Evolutionary conservation across 352 stramenopile genomes (phyloP).

Genomic region (Globisporangium camurandrum): DNA sequence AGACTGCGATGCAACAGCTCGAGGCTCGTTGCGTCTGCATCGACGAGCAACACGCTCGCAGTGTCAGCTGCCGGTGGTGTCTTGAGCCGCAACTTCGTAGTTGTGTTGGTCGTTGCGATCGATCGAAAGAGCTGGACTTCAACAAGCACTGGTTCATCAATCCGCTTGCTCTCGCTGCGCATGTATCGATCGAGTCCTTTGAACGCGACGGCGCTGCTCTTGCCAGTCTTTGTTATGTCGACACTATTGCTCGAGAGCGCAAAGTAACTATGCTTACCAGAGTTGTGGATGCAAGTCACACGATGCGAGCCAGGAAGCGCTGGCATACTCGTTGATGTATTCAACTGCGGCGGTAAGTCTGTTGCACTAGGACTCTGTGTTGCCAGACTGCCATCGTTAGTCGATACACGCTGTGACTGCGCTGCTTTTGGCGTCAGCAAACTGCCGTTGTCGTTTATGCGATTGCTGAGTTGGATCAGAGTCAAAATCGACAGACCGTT

Average conservation of each 20-base stretch:
- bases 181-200: constrained; percentile 57
- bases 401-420: too few relatives aligned
- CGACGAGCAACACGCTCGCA: constrained; percentile 24
- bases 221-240: background rate
- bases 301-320: background rate
- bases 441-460: too few relatives aligned
- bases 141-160: constrained; percentile 22
- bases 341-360: background rate
- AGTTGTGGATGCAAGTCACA: background rate
- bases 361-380: too few relatives aligned
- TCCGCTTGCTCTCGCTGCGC: constrained; percentile 43
- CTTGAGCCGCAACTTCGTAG: background rate
- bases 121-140: constrained; percentile 34
- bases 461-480: too few relatives aligned
- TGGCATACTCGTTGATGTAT: constrained; percentile 4
- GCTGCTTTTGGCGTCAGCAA: constrained; percentile 11
- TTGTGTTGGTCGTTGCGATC: background rate
- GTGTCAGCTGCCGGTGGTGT: constrained; percentile 2
- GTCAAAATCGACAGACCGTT: too few relatives aligned
- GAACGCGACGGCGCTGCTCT: constrained; percentile 16
- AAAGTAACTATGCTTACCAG: background rate
- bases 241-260: background rate
- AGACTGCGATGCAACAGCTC: constrained; percentile 32
- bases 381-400: background rate
- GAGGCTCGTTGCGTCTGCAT: constrained; percentile 22